A percentile compares a stretch with the other conserved stretches of the same genome.
These are phyloP conservation scores for Claviceps pusilla DNA, from an alignment of 2,329 filamentous ascomycete species.

Conservation along the genomic window DNA sequence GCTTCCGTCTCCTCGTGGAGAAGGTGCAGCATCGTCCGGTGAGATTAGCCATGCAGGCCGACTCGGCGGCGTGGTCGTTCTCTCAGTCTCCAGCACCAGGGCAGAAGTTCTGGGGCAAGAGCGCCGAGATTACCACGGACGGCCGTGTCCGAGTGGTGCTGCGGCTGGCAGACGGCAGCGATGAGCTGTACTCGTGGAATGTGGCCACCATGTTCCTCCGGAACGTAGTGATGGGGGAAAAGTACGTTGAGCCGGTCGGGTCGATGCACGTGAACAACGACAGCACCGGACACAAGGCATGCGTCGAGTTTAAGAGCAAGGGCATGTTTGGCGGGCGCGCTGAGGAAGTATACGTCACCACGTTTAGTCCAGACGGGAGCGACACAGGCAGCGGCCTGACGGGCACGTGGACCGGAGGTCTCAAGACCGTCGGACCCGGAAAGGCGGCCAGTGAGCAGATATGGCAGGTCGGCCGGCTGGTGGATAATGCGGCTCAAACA, in stretches of 20 bases:
- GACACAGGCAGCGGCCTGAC: slow-evolving; percentile 51
- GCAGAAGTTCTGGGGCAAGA: slow-evolving; percentile 98
- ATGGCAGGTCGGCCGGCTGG: slow-evolving; percentile 66
- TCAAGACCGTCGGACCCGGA: slow-evolving; percentile 52
- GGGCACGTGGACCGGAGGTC: slow-evolving; percentile 71
- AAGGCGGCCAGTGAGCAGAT: slow-evolving; percentile 49
- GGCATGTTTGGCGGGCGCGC: slow-evolving; percentile 94
- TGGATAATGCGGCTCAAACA: slow-evolving; percentile 61
- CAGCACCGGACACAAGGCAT: slow-evolving; percentile 64
- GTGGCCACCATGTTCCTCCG: slow-evolving; percentile 80
- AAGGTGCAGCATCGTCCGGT: slow-evolving; percentile 91
- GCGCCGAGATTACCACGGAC: slow-evolving; percentile 83
- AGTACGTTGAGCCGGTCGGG: slow-evolving; percentile 90
- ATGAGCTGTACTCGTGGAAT: slow-evolving; percentile 80
- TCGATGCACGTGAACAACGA: slow-evolving; percentile 80
- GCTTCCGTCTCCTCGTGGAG: slow-evolving; percentile 84
- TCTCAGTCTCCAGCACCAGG: slow-evolving; percentile 75
- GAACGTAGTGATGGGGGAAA: slow-evolving; percentile 95
- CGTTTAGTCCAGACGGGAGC: slow-evolving; percentile 50
- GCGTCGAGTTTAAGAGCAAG: slow-evolving; percentile 83
- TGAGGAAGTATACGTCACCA: slow-evolving; percentile 73
- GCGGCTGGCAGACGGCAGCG: slow-evolving; percentile 46
- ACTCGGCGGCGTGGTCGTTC: slow-evolving; percentile 72
- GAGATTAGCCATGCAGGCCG: slow-evolving; percentile 83
- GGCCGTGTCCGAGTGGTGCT: slow-evolving; percentile 69